Evolutionary conservation across 495 filamentous ascomycete species (phyloP), one percentile per base, ranked within the genome.

Genomic region (Entonaema liquescens): DNA sequence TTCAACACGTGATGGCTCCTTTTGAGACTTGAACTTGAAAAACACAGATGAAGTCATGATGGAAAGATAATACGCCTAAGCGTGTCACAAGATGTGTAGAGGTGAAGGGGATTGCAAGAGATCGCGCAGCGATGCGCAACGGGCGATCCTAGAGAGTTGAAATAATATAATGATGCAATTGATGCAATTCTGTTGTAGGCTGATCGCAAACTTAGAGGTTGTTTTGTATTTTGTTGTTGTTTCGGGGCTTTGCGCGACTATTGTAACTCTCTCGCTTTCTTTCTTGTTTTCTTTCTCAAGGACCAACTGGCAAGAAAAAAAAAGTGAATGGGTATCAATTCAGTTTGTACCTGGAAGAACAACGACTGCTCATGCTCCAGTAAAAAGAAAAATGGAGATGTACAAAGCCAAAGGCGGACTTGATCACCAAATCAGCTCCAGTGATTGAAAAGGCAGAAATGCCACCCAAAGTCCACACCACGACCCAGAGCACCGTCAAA

Each of bases 21-120:
- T 97, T 79, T 95, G 93, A 65, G 95, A 98, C 86, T 98, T 98
- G 91, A 98, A 99, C 83, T 97, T 97, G 91, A 97, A 98, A 83
- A 97, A 98, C 79, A 99, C 94, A 69, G 94, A 98, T 62, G 96
- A 98, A 82, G 94, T 87, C 95, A 99, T 99, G 79, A 74, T 90
- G 82, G 60, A 68, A 49, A 40, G 62, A 36, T 61, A 70, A 58
- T 58, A 35, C 52, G 29, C 21, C 54, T 72, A n/a, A 62, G 68
- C 23, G 54, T 49, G 62, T 67, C 70, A 75, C 62, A 69, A 54
- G 62, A 71, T 57, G 42, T 50, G 65, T 28, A 50, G 29, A 23
- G 28, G 33, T 47, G 33, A 50, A 53, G 31, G 19, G 38, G 11
- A 67, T 72, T 44, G 59, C 49, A 52, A 61, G 5, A 38, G 26